Evolutionary conservation across 2,329 filamentous ascomycete genomes (phyloP).

Genomic region (Penicillium nordicum): DNA sequence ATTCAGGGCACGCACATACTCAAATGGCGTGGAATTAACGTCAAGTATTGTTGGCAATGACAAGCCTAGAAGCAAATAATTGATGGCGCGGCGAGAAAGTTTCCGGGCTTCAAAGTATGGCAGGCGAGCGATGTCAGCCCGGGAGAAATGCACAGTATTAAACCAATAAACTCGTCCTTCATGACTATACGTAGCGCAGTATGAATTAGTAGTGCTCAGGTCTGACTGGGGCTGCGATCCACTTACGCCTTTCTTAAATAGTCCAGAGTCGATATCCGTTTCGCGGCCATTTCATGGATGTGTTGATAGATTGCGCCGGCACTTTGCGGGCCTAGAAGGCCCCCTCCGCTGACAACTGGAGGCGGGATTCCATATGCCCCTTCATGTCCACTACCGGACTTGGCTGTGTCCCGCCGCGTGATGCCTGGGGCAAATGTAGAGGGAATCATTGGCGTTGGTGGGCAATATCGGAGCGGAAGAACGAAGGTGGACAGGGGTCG

Average conservation of each 20-base stretch:
- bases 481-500: not conserved
- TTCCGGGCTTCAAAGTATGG: slow-evolving; percentile 82
- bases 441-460: slow-evolving; percentile 28
- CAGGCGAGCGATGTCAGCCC: slow-evolving; percentile 73
- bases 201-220: slow-evolving; percentile 11
- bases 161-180: slow-evolving; percentile 97
- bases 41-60: slow-evolving; percentile 88
- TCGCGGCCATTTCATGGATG: slow-evolving; percentile 81
- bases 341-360: slow-evolving; percentile 31
- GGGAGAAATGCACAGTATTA: slow-evolving; percentile 90
- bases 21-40: slow-evolving; percentile 70
- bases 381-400: slow-evolving; percentile 32
- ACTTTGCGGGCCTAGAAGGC: slow-evolving; percentile 45
- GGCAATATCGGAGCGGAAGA: not conserved
- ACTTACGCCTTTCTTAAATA: slow-evolving; percentile 88
- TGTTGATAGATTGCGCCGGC: slow-evolving; percentile 59
- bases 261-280: slow-evolving; percentile 89
- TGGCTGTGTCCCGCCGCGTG: slow-evolving; percentile 34
- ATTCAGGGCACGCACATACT: slow-evolving; percentile 85
- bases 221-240: not conserved
- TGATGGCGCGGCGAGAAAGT: slow-evolving; percentile 83
- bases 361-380: slow-evolving; percentile 23
- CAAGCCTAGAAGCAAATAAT: slow-evolving; percentile 87
- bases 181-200: slow-evolving; percentile 56
- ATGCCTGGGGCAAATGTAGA: slow-evolving; percentile 34